Conservation (phyloP, 306 rosid genomes). For the Herpetospermum pedunculosum region DNA sequence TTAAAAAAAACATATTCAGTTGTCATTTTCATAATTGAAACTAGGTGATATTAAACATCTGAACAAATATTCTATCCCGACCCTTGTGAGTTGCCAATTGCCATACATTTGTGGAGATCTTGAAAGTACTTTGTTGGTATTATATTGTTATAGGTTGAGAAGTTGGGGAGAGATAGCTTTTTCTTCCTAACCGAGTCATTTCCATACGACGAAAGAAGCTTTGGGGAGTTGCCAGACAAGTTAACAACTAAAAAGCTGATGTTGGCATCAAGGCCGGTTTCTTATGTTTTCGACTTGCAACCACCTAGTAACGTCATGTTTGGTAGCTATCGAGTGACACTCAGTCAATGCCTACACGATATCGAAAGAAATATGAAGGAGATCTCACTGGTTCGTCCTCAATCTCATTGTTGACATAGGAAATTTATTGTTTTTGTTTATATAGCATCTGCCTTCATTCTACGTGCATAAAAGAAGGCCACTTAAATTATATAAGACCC, state of each 20-base stretch:
- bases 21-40: not conserved
- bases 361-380: conserved; percentile 5
- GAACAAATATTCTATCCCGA: not conserved
- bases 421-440: not conserved
- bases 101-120: not conserved
- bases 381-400: not conserved
- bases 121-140: conserved; percentile 4
- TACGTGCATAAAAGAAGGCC: not conserved
- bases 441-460: not conserved
- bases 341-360: conserved; percentile 17
- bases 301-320: conserved; percentile 30
- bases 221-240: conserved; percentile 43
- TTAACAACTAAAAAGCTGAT: conserved; percentile 29
- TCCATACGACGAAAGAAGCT: conserved; percentile 52
- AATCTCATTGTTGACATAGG: not conserved
- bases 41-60: not conserved
- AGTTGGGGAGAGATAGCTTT: conserved; percentile 56
- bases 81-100: not conserved
- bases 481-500: not conserved
- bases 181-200: conserved; percentile 55
- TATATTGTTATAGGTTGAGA: conserved; percentile 59
- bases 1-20: not conserved
- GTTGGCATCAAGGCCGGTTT: conserved; percentile 42
- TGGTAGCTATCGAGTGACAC: conserved; percentile 26
- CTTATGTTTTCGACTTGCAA: conserved; percentile 48